Conservation (phyloP, 805 yeast genomes). For the Clavispora phyllophila region DNA sequence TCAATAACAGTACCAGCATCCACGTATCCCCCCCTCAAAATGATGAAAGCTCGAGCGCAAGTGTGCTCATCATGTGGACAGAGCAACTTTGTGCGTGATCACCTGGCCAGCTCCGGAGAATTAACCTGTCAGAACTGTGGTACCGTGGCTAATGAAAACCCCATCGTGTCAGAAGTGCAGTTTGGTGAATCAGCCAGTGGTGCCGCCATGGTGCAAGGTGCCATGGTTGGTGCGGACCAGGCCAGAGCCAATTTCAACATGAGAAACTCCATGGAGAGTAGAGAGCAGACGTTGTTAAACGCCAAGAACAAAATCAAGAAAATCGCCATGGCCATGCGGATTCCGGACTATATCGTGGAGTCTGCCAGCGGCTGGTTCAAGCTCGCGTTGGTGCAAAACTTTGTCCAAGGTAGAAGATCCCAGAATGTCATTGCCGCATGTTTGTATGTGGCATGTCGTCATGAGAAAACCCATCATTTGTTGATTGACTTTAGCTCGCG, state of each 20-base stretch:
- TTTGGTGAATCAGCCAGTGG: conserved; percentile 91
- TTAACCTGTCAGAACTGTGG: conserved; percentile 82
- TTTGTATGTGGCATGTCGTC: conserved; percentile 89
- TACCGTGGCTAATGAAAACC: conserved; percentile 82
- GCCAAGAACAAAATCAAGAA: conserved; percentile 76
- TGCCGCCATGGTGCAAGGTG: conserved; percentile 94
- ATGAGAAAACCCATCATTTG: conserved; percentile 89
- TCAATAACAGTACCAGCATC: not conserved
- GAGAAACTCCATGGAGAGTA: conserved; percentile 70
- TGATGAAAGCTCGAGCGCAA: not conserved
- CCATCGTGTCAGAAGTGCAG: conserved; percentile 91
- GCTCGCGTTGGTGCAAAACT: conserved; percentile 78
- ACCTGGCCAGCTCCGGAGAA: conserved; percentile 48
- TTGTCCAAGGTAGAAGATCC: conserved; percentile 95
- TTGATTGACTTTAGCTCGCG: conserved; percentile 90
- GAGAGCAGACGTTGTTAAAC: conserved; percentile 84
- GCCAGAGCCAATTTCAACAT: conserved; percentile 63
- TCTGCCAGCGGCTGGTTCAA: conserved; percentile 88
- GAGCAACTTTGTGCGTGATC: conserved; percentile 13
- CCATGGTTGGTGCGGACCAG: conserved; percentile 87
- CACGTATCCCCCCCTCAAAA: not conserved
- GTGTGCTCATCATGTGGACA: conserved; percentile 4
- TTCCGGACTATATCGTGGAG: conserved; percentile 81
- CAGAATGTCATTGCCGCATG: conserved; percentile 96
- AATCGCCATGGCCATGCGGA: conserved; percentile 71